Conservation (phyloP, 305 asterid species). For the Rubia occidens region DNA sequence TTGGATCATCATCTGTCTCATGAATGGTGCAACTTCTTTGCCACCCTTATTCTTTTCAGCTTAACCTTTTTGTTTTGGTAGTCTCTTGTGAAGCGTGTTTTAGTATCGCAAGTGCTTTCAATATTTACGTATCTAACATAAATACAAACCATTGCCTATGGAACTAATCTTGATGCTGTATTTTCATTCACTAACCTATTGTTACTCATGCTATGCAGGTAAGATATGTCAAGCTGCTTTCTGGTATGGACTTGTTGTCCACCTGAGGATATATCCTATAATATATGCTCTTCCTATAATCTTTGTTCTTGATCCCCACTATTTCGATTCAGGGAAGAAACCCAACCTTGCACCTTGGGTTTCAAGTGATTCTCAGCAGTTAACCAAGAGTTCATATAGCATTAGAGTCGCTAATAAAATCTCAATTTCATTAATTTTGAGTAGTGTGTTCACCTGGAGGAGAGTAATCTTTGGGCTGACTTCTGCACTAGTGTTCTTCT, state of each 20-base stretch:
- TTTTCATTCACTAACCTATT: slow-evolving; percentile 1
- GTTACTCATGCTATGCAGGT: slow-evolving; percentile 35
- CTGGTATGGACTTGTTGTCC: slow-evolving; percentile 91
- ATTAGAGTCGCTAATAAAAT: slow-evolving; percentile 20
- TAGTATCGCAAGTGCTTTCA: background rate
- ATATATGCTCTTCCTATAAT: slow-evolving; percentile 77
- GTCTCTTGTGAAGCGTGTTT: background rate
- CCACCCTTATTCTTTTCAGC: background rate
- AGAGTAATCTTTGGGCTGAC: slow-evolving; percentile 58
- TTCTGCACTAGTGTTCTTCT: slow-evolving; percentile 63
- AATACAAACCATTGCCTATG: background rate
- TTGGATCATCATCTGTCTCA: slow-evolving; percentile 67
- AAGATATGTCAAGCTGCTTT: slow-evolving; percentile 65
- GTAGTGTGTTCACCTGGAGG: slow-evolving; percentile 57
- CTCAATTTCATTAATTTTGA: slow-evolving; percentile 24
- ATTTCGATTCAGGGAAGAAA: slow-evolving; percentile 46
- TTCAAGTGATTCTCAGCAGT: slow-evolving; percentile 24
- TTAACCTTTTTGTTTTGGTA: background rate
- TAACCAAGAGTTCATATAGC: slow-evolving; percentile 24
- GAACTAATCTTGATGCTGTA: background rate
- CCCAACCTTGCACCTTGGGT: slow-evolving; percentile 57
- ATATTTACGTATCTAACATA: background rate
- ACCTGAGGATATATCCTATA: slow-evolving; percentile 78
- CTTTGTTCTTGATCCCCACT: slow-evolving; percentile 53
- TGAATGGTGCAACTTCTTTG: slow-evolving; percentile 53